Base-by-base conservation (phyloP, 345 rosid species). In the Lepidium didymum region DNA sequence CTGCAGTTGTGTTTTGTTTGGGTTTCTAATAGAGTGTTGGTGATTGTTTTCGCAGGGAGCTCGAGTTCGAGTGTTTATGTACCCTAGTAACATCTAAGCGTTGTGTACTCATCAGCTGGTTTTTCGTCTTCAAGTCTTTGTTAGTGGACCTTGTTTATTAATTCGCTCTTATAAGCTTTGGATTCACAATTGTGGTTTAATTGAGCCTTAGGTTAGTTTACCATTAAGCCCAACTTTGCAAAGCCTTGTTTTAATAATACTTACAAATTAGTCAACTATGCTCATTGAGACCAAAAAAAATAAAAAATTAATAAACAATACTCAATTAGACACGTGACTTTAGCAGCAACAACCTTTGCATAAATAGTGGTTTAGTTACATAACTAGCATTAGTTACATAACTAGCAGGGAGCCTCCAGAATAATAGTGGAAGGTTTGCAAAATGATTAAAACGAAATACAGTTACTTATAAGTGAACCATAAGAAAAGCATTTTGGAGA, bases 51-150 rank as follows among this genome's bases (percentile, higher is more conserved):
- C n/a, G 47, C 84, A 90, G 96, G 96, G 92, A 68, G 75, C 81
- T 50, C 76, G 81, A 40, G 95, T 90, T 13, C 80, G 96, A 62
- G 96, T 90, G 45, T 87, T 90, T 72, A 85, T 90, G 96, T 90
- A 87, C 56, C 96, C 94, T 66, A 87, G 96, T 78, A 90, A 87
- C 41, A 90, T 87, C 16, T 89, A 59, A 88, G 87, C 47, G 3
- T 11, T 38, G 51, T 68, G 47, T 23, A 16, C 59, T 29, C 43
- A 25, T 46, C 29, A 61, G 10, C 43, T 13, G n/a, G 3, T 42
- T n/a, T 61, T 31, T 60, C 5, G 37, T 41, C 41, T 33, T 16
- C 61, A 51, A 51, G 27, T 19, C 36, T 21, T 33, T 21, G 12
- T 53, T 46, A 23, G 6, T 36, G 38, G 11, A 25, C 40, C 33